These are phyloP conservation scores for Aspergillus ochraceus DNA, from an alignment of 2,329 filamentous ascomycete species.

Conservation along the genomic window DNA sequence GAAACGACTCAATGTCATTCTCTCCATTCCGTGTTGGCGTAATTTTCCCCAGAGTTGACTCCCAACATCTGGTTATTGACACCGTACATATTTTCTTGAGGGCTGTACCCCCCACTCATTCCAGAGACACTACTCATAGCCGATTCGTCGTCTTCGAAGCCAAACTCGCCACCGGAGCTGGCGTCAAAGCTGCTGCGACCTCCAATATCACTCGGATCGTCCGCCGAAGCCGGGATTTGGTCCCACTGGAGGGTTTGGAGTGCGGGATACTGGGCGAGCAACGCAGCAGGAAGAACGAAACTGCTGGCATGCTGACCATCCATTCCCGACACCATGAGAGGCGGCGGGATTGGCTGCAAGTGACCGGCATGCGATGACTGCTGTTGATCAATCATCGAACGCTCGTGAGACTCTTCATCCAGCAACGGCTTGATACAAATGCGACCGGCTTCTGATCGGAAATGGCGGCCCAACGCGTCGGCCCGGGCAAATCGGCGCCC, in stretches of 20 bases:
- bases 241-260: conserved; percentile 92
- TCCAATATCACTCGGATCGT: conserved; percentile 61
- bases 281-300: conserved; percentile 77
- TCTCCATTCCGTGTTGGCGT: conserved; percentile 32
- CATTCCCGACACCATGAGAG: conserved; percentile 61
- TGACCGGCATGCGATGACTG: conserved; percentile 58
- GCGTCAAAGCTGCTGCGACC: conserved; percentile 57
- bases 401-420: conserved; percentile 86
- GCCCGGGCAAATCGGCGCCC: conserved; percentile 90
- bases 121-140: conserved; percentile 36
- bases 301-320: conserved; percentile 59
- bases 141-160: conserved; percentile 45
- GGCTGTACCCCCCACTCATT: conserved; percentile 36
- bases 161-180: conserved; percentile 45
- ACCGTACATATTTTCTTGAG: conserved; percentile 33
- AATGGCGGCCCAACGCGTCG: conserved; percentile 90
- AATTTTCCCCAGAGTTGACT: conserved; percentile 30
- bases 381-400: conserved; percentile 71
- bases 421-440: conserved; percentile 97
- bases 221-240: conserved; percentile 62
- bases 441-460: conserved; percentile 89
- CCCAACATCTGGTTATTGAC: conserved; percentile 31
- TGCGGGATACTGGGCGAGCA: conserved; percentile 89
- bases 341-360: conserved; percentile 56
- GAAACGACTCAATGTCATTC: conserved; percentile 10